Evolutionary conservation across 2,329 filamentous ascomycete genomes (phyloP), one percentile per base, ranked within the genome.

Genomic region (Dactylonectria estremocensis): DNA sequence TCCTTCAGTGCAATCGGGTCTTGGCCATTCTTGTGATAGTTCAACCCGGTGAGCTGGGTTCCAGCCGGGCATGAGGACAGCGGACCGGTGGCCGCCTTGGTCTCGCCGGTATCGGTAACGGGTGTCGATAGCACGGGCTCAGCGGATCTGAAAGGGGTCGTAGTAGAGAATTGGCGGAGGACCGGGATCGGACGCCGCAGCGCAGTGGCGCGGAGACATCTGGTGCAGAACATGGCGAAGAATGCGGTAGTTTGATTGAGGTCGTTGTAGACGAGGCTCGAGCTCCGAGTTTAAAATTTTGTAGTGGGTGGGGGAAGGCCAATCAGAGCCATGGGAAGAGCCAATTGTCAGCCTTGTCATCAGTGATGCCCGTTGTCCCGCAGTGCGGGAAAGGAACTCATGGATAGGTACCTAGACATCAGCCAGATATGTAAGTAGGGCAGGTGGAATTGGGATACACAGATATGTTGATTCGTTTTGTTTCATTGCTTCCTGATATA

Each of bases 1-100:
- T 97, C 94, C 37, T 90, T 85, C 75, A 91, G 80, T 10, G 94
- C 94, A 6, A 95, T 84, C 0, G 94, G 93, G 77, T 95, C 93
- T 40, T 86, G 83, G 77, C 88, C 87, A 72, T 88, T 89, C 84
- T 96, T 96, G 76, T 91, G 81, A 81, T 92, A 95, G 80, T 94
- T 95, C 63, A 97, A 83, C 1, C 93, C 93, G 62, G 85, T 90
- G 48, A 97, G 84, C 14, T 90, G 82, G 14, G 92, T 94, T 37
- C 94, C 94, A 5, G 90, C 89, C 3, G 86, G 83, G 74, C 92
- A 91, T 31, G 86, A 86, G 8, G 88, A 90, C 66, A 78, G 72
- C 69, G 75, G 40, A 48, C 77, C 74, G 60, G 79, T 64, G 28
- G 80, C 72, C 46, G 71, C 74, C 71, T 77, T 76, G n/a, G 73